A percentile compares a stretch with the other conserved stretches of the same genome.
Evolutionary conservation across 2,329 filamentous ascomycete genomes (phyloP).

Genomic region (Alternaria arborescens): DNA sequence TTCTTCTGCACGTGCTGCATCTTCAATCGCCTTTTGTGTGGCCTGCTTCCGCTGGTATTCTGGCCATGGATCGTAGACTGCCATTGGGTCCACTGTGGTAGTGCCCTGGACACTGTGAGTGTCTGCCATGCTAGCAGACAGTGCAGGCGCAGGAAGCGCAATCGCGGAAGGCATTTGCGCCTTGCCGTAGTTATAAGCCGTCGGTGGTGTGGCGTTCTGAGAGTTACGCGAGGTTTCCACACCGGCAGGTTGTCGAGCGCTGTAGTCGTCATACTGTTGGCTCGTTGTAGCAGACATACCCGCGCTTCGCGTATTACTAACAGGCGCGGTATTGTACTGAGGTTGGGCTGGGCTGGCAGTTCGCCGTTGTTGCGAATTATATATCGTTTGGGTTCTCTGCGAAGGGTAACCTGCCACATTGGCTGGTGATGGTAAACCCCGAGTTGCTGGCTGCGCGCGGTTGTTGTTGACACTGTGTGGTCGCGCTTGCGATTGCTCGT

Average conservation of each 20-base stretch:
- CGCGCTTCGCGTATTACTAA: conserved; percentile 16
- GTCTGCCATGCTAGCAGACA: conserved; percentile 28
- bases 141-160: conserved; percentile 22
- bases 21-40: conserved; percentile 46
- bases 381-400: conserved; percentile 33
- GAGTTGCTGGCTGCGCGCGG: conserved; percentile 25
- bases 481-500: conserved; percentile 37
- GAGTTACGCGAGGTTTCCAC: conserved; percentile 28
- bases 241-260: conserved; percentile 30
- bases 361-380: conserved; percentile 40
- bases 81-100: conserved; percentile 61
- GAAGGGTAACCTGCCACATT: conserved; percentile 35
- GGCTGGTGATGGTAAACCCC: conserved; percentile 35
- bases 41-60: conserved; percentile 56
- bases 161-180: conserved; percentile 20
- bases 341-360: conserved; percentile 40
- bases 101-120: conserved; percentile 39
- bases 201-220: conserved; percentile 22
- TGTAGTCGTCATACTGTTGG: conserved; percentile 36
- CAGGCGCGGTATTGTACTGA: conserved; percentile 30
- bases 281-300: conserved; percentile 21
- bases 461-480: conserved; percentile 41
- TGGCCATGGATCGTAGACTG: conserved; percentile 63
- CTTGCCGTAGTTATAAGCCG: conserved; percentile 33
- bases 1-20: conserved; percentile 47